A percentile compares a stretch with the other conserved stretches of the same genome.
Evolutionary conservation across 2,329 filamentous ascomycete species (phyloP).

Genomic region (Thielaviopsis populi): DNA sequence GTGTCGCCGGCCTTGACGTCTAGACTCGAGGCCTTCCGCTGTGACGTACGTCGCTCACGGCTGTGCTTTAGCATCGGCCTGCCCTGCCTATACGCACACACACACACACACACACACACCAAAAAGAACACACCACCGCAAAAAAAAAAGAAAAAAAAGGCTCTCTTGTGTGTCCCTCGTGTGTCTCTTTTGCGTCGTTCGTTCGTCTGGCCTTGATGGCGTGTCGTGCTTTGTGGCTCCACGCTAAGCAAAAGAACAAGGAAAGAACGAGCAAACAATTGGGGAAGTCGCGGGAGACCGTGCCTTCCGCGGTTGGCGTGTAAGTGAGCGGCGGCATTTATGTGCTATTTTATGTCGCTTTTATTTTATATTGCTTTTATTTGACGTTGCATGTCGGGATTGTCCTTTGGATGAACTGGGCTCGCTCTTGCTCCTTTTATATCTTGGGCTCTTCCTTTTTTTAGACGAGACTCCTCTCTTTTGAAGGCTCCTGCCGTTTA

Average conservation of each 20-base stretch:
- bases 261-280: not conserved
- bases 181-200: no score
- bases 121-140: not conserved
- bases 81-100: no score
- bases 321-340: not conserved
- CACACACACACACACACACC: no score
- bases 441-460: not conserved
- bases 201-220: not conserved
- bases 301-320: not conserved
- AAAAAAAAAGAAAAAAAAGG: not conserved
- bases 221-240: conserved; percentile 3
- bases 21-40: not conserved
- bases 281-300: not conserved
- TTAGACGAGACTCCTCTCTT: no score
- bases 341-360: not conserved
- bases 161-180: not conserved
- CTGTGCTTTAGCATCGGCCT: not conserved
- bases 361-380: not conserved
- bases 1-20: not conserved
- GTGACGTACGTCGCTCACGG: not conserved
- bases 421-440: not conserved
- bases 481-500: no score
- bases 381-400: no score
- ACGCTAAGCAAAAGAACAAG: not conserved
- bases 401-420: no score